These are phyloP conservation scores for Stylonectria norvegica DNA, from an alignment of 2,329 filamentous ascomycete species.

Conservation along the genomic window DNA sequence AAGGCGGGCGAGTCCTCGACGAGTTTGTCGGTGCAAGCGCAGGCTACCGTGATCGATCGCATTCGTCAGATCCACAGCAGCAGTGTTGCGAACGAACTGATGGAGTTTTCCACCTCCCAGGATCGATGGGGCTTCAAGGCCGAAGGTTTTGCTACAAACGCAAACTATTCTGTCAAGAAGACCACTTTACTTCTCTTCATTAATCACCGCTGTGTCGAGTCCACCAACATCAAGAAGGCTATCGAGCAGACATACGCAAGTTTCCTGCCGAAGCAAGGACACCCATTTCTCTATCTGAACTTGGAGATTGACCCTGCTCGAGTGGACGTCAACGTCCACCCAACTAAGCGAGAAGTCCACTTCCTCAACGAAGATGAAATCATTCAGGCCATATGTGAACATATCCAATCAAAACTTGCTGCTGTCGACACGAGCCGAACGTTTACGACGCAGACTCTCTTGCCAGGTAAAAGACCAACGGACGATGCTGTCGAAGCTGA, in stretches of 20 bases:
- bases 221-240: slow-evolving; percentile 79
- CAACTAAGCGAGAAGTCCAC: slow-evolving; percentile 94
- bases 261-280: slow-evolving; percentile 89
- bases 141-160: slow-evolving; percentile 79
- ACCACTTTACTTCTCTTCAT: slow-evolving; percentile 89
- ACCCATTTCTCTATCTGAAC: slow-evolving; percentile 90
- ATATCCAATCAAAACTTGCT: slow-evolving; percentile 73
- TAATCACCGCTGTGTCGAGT: slow-evolving; percentile 93
- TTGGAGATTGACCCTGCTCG: slow-evolving; percentile 88
- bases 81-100: slow-evolving; percentile 80
- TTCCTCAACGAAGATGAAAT: slow-evolving; percentile 98
- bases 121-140: slow-evolving; percentile 80
- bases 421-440: slow-evolving; percentile 90
- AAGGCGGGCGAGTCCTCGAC: slow-evolving; percentile 87
- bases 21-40: slow-evolving; percentile 74
- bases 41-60: slow-evolving; percentile 70
- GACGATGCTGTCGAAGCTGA: slow-evolving; percentile 28
- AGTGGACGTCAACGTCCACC: slow-evolving; percentile 96
- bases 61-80: slow-evolving; percentile 89
- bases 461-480: slow-evolving; percentile 58
- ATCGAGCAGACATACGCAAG: slow-evolving; percentile 84
- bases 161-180: slow-evolving; percentile 91
- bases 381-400: slow-evolving; percentile 76
- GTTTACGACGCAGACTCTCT: slow-evolving; percentile 88
- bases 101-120: slow-evolving; percentile 70